Base-by-base conservation (phyloP, 106 monocot genomes). In the Dendrobium huoshanense region DNA sequence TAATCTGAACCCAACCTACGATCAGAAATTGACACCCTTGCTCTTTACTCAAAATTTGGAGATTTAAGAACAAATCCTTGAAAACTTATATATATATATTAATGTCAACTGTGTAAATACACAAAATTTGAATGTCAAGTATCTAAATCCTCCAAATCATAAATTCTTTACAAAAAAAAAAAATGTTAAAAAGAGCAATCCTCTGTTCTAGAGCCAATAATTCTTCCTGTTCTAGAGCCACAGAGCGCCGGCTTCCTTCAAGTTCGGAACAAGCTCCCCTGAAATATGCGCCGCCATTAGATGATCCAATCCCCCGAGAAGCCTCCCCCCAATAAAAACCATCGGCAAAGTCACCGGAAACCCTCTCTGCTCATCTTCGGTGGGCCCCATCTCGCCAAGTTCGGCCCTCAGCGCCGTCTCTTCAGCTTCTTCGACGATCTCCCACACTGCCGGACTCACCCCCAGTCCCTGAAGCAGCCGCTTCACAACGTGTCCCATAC, bases 181-280 rank as follows among this genome's bases (percentile, higher is more conserved):
- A 20, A 74, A 19, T 0, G 2, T 13, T 44, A 8, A 74, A 43
- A 2, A 8, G 10, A n/a, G 7, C 20, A 61, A 61, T 61, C 22
- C 22, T 8, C 61, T n/a, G 22, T 37, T 81, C 56, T 55, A 82
- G 25, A 82, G 89, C 92, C 92, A 92, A n/a, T n/a, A n/a, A n/a
- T n/a, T n/a, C n/a, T n/a, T n/a, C n/a, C 61, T n/a, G 22, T 37
- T 81, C 56, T 55, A 82, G 25, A 82, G 89, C 92, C 92, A 92
- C 54, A 92, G 92, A 6, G 92, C 92, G 22, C 92, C 89, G 43
- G 89, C 92, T 31, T 92, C 82, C 55, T 92, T 92, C 80, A 92
- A 86, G 43, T 87, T 84, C 1, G 92, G 92, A 16, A 92, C 92
- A 70, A 92, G 87, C 5, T 87, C 84, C 19, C 89, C 92, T 29